Conservation (phyloP, 257 asterid genomes). For the Lantana camara region DNA sequence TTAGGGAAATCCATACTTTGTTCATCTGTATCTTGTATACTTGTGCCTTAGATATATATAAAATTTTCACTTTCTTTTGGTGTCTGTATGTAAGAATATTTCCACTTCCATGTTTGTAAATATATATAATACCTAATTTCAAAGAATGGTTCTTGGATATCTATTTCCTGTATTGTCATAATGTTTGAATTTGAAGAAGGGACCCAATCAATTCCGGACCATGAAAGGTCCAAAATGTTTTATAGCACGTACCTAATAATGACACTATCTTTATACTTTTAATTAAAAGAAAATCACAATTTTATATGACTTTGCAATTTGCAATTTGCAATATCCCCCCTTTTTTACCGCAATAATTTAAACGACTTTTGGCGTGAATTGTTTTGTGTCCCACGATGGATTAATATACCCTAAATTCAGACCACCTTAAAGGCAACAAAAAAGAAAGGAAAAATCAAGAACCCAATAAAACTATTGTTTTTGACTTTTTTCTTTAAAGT, state of each 20-base stretch:
- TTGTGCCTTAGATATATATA: slow-evolving; percentile 27
- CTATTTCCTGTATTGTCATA: background rate
- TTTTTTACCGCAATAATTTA: background rate
- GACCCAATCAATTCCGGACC: slow-evolving; percentile 20
- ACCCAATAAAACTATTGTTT: no score
- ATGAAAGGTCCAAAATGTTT: slow-evolving; percentile 20
- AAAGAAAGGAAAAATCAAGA: background rate
- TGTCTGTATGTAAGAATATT: slow-evolving; percentile 23
- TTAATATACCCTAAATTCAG: slow-evolving; percentile 5
- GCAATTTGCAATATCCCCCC: background rate
- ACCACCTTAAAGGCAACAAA: slow-evolving; percentile 41
- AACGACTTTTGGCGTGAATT: background rate
- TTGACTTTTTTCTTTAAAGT: background rate
- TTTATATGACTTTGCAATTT: no score
- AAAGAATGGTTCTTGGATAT: background rate
- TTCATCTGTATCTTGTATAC: slow-evolving; percentile 37
- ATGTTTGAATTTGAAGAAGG: slow-evolving; percentile 10
- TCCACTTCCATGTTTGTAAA: slow-evolving; percentile 6
- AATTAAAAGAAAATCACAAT: no score
- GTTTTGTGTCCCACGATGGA: slow-evolving; percentile 33
- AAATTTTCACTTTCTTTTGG: background rate
- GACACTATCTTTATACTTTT: background rate
- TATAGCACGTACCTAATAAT: background rate
- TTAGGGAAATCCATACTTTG: slow-evolving; percentile 44
- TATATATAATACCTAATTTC: slow-evolving; percentile 11